phyloP scores from a whole-genome alignment of 2,329 filamentous ascomycete genomes.

The Mycosphaerella arachidis region DNA sequence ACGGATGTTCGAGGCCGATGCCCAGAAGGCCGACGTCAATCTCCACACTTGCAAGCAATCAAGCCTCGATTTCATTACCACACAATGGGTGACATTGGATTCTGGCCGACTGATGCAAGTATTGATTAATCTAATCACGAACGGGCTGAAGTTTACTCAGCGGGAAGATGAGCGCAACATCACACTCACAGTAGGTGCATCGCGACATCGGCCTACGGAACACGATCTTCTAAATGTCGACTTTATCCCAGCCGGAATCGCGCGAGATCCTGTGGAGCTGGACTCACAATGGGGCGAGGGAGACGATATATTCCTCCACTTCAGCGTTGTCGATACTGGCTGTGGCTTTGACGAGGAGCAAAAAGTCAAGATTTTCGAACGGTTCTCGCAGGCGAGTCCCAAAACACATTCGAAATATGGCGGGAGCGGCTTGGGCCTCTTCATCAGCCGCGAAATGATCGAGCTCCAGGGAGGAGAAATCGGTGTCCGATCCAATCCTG shows the following conservation, averaged over 20 bases:
- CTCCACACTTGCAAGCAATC: constrained; percentile 3
- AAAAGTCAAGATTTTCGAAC: constrained; percentile 54
- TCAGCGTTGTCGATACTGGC: constrained; percentile 34
- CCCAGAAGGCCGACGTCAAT: constrained; percentile 18
- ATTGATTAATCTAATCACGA: constrained; percentile 27
- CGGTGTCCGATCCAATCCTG: constrained; percentile 56
- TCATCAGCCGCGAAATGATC: constrained; percentile 62
- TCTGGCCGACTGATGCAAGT: constrained; percentile 24
- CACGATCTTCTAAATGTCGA: constrained; percentile 19
- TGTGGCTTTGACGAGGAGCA: constrained; percentile 36
- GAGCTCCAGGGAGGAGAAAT: constrained; percentile 66
- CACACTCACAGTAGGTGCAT: constrained; percentile 18
- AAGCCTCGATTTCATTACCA: constrained; percentile 2
- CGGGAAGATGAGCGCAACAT: constrained; percentile 14
- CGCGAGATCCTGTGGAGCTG: constrained; percentile 9
- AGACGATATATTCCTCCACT: constrained; percentile 18
- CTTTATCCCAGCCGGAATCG: constrained; percentile 18
- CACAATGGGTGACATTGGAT: constrained; percentile 22
- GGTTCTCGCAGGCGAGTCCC: constrained; percentile 64
- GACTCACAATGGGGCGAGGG: constrained; percentile 5
- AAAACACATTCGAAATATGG: constrained; percentile 65
- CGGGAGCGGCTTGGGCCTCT: constrained; percentile 65
- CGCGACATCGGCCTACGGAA: constrained; percentile 15
- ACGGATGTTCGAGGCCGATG: constrained; percentile 24
- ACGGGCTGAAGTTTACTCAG: constrained; percentile 28